Evolutionary conservation across 768 basidiomycete genomes (phyloP), one percentile per base, ranked within the genome.

Genomic region (Hypholoma fasciculare): DNA sequence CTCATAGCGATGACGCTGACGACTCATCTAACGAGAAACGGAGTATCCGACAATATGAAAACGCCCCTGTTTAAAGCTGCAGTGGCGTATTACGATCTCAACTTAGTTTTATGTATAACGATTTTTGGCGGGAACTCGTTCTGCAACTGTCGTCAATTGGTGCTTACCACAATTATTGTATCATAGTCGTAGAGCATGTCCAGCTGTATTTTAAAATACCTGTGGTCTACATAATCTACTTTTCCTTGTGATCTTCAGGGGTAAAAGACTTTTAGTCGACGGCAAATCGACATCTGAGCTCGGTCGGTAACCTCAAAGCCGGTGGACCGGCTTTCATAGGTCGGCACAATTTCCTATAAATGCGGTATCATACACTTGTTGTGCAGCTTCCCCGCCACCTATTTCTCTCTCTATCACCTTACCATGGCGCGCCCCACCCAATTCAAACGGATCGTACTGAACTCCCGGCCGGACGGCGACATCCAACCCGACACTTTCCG

Each of bases 401-500:
- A 20, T 50, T 34, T 26, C 26, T 17, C 26, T 17, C 23, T 47
- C 17, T 12, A 34, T 9, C 30, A 9, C 30, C 30, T 34, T 5
- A 34, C 14, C 44, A 66, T 66, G 65, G 23, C 65, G 6, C 59
- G 63, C 34, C 65, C 65, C 34, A 56, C 67, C 52, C 58, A 69
- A 39, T 90, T 84, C 74, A 88, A 83, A 56, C 82, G 79, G 36
- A 82, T 95, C 69, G 85, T 92, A 38, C 86, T 97, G 57, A 83
- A 86, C 58, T 83, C 88, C 62, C 83, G 94, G 23, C 94, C 95
- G 0, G 71, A 73, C 17, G 80, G 73, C 43, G 83, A 87, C 57
- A 87, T 95, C 67, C 81, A 85, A 54, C 81, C 87, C 2, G 81
- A 80, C 49, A 96, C 93, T 0, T 96, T 96, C 76, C 79, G 83